These are phyloP conservation scores for Ascochyta clinopodiicola DNA, from an alignment of 2,329 filamentous ascomycete species.

Conservation along the genomic window DNA sequence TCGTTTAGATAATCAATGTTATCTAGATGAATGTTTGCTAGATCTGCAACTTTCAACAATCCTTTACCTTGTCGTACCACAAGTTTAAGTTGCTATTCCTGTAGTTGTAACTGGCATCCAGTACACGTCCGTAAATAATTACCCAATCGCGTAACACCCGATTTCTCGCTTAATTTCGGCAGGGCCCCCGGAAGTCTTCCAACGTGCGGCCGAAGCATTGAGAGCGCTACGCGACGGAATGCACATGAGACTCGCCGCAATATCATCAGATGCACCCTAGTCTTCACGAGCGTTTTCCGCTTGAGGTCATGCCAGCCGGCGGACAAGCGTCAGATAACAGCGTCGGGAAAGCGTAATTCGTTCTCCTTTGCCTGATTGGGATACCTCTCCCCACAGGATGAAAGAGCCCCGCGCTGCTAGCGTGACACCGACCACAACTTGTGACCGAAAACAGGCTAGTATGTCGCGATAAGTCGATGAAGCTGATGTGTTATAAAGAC, in stretches of 20 bases:
- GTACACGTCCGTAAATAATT: neutral
- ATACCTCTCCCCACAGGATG: constrained; percentile 31
- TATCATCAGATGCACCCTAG: constrained; percentile 27
- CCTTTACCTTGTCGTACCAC: neutral
- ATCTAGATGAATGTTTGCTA: neutral
- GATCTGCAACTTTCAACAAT: neutral
- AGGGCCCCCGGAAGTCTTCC: neutral
- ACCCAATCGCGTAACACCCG: constrained; percentile 8
- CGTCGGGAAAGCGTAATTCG: constrained; percentile 32
- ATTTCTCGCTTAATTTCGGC: constrained; percentile 11
- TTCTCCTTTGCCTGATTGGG: constrained; percentile 38
- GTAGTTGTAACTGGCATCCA: neutral
- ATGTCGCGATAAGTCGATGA: constrained; percentile 13
- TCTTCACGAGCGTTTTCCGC: constrained; percentile 23
- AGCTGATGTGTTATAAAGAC: constrained; percentile 22
- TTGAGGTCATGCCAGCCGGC: constrained; percentile 35
- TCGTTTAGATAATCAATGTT: too few species aligned
- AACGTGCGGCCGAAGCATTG: neutral
- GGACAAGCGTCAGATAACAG: constrained; percentile 20
- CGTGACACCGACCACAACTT: constrained; percentile 20
- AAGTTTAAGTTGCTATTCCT: neutral
- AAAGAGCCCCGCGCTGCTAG: constrained; percentile 32
- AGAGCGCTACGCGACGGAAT: constrained; percentile 13
- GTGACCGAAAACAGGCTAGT: constrained; percentile 33
- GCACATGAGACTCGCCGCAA: constrained; percentile 4